These are phyloP conservation scores for Ophiostoma australiae DNA, from an alignment of 2,329 filamentous ascomycete genomes.

Conservation along the genomic window DNA sequence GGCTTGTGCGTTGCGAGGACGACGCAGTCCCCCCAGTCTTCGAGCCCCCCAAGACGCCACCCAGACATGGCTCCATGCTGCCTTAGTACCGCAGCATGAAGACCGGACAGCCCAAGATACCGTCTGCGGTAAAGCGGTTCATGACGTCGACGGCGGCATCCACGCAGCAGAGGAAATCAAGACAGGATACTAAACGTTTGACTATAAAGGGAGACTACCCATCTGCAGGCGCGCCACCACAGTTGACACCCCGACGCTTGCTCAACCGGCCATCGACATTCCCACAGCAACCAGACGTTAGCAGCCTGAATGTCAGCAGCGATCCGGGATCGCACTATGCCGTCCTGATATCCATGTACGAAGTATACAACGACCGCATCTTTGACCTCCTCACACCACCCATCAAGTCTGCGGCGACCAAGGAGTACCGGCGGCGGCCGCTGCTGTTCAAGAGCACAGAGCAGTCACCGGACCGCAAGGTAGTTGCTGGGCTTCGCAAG, in stretches of 20 bases:
- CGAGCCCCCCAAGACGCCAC: background rate
- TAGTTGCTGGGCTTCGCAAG: slow-evolving; percentile 87
- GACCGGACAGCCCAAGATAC: slow-evolving; percentile 25
- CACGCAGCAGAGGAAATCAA: slow-evolving; percentile 37
- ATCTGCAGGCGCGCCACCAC: slow-evolving; percentile 37
- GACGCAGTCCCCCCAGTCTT: slow-evolving; percentile 15
- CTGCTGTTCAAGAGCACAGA: slow-evolving; percentile 92
- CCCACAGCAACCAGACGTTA: slow-evolving; percentile 70
- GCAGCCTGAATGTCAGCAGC: slow-evolving; percentile 60
- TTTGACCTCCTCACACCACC: slow-evolving; percentile 79
- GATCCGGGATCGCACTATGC: slow-evolving; percentile 74
- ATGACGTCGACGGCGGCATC: slow-evolving; percentile 45
- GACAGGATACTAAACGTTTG: slow-evolving; percentile 42
- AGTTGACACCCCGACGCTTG: slow-evolving; percentile 56
- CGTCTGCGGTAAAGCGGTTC: slow-evolving; percentile 35
- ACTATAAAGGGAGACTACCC: slow-evolving; percentile 43
- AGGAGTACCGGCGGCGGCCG: slow-evolving; percentile 69
- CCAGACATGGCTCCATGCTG: background rate
- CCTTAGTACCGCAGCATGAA: slow-evolving; percentile 1
- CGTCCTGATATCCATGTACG: slow-evolving; percentile 93
- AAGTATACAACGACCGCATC: slow-evolving; percentile 97
- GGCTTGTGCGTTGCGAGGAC: slow-evolving; percentile 39
- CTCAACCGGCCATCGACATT: slow-evolving; percentile 65
- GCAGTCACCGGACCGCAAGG: slow-evolving; percentile 80
- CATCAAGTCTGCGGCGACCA: slow-evolving; percentile 55